Evolutionary conservation across 2,329 filamentous ascomycete genomes (phyloP).

Genomic region (Nemania sp.): DNA sequence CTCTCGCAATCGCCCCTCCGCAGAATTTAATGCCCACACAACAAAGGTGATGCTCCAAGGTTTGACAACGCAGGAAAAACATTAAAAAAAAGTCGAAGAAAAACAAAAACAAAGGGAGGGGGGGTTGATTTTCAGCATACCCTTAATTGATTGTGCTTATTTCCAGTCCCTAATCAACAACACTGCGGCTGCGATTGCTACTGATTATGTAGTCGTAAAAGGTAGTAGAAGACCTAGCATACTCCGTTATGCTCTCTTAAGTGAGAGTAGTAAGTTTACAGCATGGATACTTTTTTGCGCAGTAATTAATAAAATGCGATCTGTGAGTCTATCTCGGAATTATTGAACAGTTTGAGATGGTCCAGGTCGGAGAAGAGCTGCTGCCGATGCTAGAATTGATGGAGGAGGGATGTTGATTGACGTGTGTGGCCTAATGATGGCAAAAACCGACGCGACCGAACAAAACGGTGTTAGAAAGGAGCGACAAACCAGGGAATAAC

Average conservation of each 20-base stretch:
- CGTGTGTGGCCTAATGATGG: slow-evolving; percentile 19
- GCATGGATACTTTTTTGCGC: slow-evolving; percentile 41
- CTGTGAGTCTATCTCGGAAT: slow-evolving; percentile 40
- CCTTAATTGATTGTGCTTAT: slow-evolving; percentile 44
- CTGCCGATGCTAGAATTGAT: slow-evolving; percentile 18
- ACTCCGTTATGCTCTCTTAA: slow-evolving; percentile 49
- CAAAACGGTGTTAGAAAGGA: slow-evolving; percentile 26
- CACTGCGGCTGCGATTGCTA: slow-evolving; percentile 40
- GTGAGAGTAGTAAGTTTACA: slow-evolving; percentile 50
- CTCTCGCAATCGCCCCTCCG: slow-evolving; percentile 36
- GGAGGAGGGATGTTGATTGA: slow-evolving; percentile 24
- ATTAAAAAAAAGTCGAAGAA: no score
- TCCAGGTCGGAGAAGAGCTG: slow-evolving; percentile 21
- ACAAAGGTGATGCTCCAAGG: slow-evolving; percentile 39
- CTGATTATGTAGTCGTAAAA: slow-evolving; percentile 38
- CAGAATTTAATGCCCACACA: slow-evolving; percentile 40
- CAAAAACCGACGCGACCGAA: slow-evolving; percentile 33
- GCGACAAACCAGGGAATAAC: slow-evolving; percentile 19
- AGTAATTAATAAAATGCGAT: slow-evolving; percentile 39
- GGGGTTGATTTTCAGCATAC: slow-evolving; percentile 49
- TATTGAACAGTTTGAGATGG: slow-evolving; percentile 37
- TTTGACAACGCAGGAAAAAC: slow-evolving; percentile 27
- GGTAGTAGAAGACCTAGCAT: slow-evolving; percentile 42
- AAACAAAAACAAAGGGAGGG: slow-evolving; percentile 25
- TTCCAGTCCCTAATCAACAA: slow-evolving; percentile 40